Evolutionary conservation across 768 basidiomycete genomes (phyloP), one percentile per base, ranked within the genome.

Genomic region (Podaxis mareebaensis): DNA sequence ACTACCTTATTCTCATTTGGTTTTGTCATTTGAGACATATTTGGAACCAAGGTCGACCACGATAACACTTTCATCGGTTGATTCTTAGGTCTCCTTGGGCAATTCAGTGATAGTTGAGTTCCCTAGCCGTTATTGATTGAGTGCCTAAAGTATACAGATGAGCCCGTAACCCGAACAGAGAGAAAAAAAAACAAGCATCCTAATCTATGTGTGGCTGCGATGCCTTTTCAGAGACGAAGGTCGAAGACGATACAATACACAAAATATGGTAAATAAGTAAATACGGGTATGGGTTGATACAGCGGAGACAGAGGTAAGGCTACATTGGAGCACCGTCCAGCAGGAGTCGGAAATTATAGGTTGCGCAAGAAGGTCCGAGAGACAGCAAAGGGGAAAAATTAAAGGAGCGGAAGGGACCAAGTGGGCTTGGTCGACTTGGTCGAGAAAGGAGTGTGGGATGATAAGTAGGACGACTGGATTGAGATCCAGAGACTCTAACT

Each of bases 191-290:
- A 42, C 4, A 22, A 46, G 26, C 22, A 44, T 58, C 39, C 42
- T 44, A 51, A 58, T 58, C 56, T 58, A 58, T 46, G 22, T 24
- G 24, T 3, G 42, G n/a, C 26, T 8, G 39, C 13, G 40, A 46
- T 58, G 40, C 56, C 42, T 11, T 17, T 58, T 28, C 20, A 8
- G 38, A 24, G 13, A 20, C 12, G 56, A 58, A 58, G 15, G 26
- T 38, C 33, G 38, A 58, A 38, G 24, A 11, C 20, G 26, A 58
- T 58, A 46, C 56, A 30, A 58, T 58, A 58, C 56, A 58, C 24
- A 46, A 46, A 28, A 24, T 20, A 46, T 51, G 24, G 26, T 51
- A 28, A 26, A 51, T 24, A 24, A 28, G 26, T 51, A 51, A 24
- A 17, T 58, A 58, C 22, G 40, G 56, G 38, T 58, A 58, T 38